A percentile compares a stretch with the other conserved stretches of the same genome.
Conservation (phyloP, 2,329 filamentous ascomycete species). For the Hypoxylon rubiginosum region DNA sequence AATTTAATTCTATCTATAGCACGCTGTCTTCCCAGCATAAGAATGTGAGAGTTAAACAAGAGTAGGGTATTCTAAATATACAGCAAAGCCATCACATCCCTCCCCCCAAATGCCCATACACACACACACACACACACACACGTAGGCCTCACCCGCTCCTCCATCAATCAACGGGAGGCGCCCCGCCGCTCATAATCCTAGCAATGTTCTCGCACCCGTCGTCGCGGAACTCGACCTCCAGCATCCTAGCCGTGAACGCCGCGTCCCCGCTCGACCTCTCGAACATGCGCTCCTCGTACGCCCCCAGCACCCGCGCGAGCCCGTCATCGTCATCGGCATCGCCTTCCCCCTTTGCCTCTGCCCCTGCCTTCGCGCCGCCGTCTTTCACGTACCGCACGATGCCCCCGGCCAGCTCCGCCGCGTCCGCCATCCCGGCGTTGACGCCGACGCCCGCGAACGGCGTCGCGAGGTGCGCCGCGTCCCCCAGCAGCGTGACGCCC, state of each 20-base stretch:
- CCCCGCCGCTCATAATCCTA: slow-evolving; percentile 30
- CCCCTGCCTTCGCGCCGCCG: too few species aligned
- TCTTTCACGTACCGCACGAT: slow-evolving; percentile 31
- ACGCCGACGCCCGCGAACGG: slow-evolving; percentile 64
- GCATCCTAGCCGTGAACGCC: slow-evolving; percentile 29
- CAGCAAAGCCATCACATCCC: background rate
- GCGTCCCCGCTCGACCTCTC: slow-evolving; percentile 39
- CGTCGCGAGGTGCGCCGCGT: slow-evolving; percentile 65
- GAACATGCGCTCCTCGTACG: slow-evolving; percentile 47
- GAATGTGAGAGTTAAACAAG: background rate
- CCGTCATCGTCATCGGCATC: slow-evolving; percentile 20
- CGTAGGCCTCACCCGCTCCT: too few species aligned
- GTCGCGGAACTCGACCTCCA: slow-evolving; percentile 39
- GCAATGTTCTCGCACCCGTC: slow-evolving; percentile 38
- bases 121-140: too few species aligned
- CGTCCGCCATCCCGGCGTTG: slow-evolving; percentile 62
- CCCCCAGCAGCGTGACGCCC: slow-evolving; percentile 65
- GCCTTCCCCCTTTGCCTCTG: slow-evolving; percentile 11
- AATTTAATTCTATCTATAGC: too few species aligned
- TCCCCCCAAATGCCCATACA: too few species aligned
- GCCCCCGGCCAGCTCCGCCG: slow-evolving; percentile 55
- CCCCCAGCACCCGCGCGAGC: slow-evolving; percentile 35
- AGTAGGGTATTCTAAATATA: background rate
- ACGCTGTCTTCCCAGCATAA: background rate
- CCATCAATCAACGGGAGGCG: background rate